These are phyloP conservation scores for Geopyxis carbonaria DNA, from an alignment of 495 filamentous ascomycete species.

Conservation along the genomic window DNA sequence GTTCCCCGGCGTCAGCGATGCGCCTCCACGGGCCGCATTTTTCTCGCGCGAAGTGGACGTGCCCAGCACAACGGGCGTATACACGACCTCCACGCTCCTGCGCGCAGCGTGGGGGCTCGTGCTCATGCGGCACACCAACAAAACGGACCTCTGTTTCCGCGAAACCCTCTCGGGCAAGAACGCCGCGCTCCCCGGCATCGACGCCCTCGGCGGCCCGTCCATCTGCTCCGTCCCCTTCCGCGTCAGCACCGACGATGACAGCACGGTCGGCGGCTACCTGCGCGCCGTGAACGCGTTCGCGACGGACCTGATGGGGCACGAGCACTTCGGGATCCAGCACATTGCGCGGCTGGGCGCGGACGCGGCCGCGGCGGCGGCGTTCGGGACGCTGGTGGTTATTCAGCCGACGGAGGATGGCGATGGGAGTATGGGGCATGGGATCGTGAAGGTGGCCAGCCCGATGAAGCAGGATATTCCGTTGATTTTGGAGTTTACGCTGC, in stretches of 20 bases:
- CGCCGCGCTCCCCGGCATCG: no score
- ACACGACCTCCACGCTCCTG: conserved; percentile 29
- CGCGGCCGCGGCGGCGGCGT: conserved; percentile 25
- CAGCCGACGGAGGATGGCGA: conserved; percentile 10
- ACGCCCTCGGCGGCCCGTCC: conserved; percentile 39
- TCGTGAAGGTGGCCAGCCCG: no score
- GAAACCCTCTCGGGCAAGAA: conserved; percentile 33
- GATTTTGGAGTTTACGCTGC: no score
- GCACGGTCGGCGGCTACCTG: conserved; percentile 26
- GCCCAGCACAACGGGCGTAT: no score
- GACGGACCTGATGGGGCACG: conserved; percentile 38
- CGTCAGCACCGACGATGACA: conserved; percentile 26
- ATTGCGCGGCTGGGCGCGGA: conserved; percentile 46
- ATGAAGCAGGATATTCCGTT: no score
- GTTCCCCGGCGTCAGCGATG: no score
- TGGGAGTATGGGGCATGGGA: no score
- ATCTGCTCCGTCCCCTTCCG: conserved; percentile 51
- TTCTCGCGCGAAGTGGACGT: no score
- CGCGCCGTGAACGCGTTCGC: conserved; percentile 37
- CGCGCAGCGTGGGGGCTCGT: conserved; percentile 42
- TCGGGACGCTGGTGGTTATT: conserved; percentile 8
- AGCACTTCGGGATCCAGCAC: conserved; percentile 54
- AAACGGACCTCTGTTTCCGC: conserved; percentile 43
- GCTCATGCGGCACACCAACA: conserved; percentile 34
- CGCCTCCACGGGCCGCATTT: no score